Base-by-base conservation (phyloP, 345 rosid species). In the Erodium maritimum region DNA sequence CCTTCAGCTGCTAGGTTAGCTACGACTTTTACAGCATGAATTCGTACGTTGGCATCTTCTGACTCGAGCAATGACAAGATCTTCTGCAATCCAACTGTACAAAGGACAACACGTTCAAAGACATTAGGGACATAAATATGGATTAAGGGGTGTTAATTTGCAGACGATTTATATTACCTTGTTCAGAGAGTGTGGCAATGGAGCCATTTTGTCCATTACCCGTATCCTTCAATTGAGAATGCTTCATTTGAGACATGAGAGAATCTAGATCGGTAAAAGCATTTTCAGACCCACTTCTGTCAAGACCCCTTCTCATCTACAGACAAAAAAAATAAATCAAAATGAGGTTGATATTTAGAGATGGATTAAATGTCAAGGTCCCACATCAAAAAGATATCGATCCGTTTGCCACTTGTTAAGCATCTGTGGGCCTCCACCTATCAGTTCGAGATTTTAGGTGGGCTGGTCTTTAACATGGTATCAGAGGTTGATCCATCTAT, bases 1-100 rank as follows among this genome's bases (percentile, higher is more conserved):
- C 99, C 99, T 84, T 94, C 99, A 53, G 99, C 96, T 60, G 99
- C 97, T 55, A 94, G 77, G 76, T 90, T 94, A 33, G 99, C 99
- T 23, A 94, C 96, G 63, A 90, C 90, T 75, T 94, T 94, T 69
- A 94, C 99, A 37, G 99, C 99, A 69, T 94, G 97, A 65, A 94
- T 82, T 57, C 88, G 81, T 56, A 87, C 90, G 72, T 86, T 88
- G 63, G 91, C 83, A 79, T 94, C 99, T 34, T 94, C 99, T 29
- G 96, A 90, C 71, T 90, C 95, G 0, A 94, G 93, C 62, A 94
- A 75, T 19, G 85, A 78, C 79, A 94, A 64, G 55, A 90, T 83
- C 81, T 84, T 94, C 60, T 83, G 96, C 73, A 90, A 67, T 33
- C 96, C 97, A 76, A 85, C 97, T 90, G 80, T 69, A 58, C 61